These are phyloP conservation scores for Papiliotrema nemorosa DNA, from an alignment of 1,284 basidiomycete genomes.

Conservation along the genomic window DNA sequence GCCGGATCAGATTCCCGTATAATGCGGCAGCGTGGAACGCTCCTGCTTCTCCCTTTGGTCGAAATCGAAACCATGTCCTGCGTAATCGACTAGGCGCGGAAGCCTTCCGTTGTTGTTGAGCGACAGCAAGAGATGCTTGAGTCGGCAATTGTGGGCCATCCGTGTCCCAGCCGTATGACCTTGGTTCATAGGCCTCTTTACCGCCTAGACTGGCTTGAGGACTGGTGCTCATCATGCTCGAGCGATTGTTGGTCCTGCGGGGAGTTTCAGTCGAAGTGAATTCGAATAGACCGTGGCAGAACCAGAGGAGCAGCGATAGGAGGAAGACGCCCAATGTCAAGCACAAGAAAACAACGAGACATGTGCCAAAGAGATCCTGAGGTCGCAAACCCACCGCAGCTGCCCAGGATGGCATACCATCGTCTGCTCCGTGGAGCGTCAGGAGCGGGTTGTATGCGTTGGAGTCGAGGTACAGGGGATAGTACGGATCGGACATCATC, in stretches of 20 bases:
- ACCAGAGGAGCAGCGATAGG: slow-evolving; percentile 69
- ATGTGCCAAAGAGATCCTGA: slow-evolving; percentile 79
- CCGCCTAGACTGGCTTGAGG: slow-evolving; percentile 19
- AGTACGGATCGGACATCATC: slow-evolving; percentile 66
- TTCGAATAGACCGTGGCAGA: slow-evolving; percentile 56
- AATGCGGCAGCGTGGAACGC: slow-evolving; percentile 49
- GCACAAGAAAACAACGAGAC: slow-evolving; percentile 74
- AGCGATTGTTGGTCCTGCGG: slow-evolving; percentile 2
- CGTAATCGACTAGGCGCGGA: slow-evolving; percentile 18
- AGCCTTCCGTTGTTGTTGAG: slow-evolving; percentile 1
- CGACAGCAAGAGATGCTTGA: slow-evolving; percentile 13
- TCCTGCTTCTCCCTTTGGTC: slow-evolving; percentile 46
- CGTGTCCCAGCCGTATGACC: slow-evolving; percentile 8
- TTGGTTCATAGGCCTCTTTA: slow-evolving; percentile 24
- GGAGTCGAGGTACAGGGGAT: slow-evolving; percentile 72
- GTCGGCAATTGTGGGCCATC: slow-evolving; percentile 17
- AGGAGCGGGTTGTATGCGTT: slow-evolving; percentile 52
- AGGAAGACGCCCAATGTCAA: slow-evolving; percentile 69
- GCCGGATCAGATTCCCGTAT: slow-evolving; percentile 79
- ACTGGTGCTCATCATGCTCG: slow-evolving; percentile 16
- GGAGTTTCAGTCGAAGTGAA: slow-evolving; percentile 9
- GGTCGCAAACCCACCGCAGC: slow-evolving; percentile 73
- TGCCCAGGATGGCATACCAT: slow-evolving; percentile 74
- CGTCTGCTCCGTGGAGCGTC: slow-evolving; percentile 33
- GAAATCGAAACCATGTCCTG: slow-evolving; percentile 45